phyloP scores from a whole-genome alignment of 805 yeast species.

The Scheffersomyces ergatensis region DNA sequence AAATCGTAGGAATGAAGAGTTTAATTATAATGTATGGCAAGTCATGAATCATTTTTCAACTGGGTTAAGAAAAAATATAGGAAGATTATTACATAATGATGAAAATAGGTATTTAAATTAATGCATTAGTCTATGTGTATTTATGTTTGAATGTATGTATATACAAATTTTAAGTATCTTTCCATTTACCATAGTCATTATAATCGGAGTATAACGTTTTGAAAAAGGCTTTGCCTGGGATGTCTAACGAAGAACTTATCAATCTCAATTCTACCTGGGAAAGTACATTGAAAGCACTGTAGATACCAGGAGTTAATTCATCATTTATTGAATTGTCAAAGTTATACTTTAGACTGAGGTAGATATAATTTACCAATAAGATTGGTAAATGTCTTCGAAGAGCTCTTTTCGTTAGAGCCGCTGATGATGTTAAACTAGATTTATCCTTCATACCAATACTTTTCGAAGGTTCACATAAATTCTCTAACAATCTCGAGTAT shows the following conservation, averaged over 20 bases:
- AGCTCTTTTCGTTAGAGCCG: constrained; percentile 54
- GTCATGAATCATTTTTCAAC: constrained; percentile 18
- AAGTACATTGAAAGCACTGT: constrained; percentile 63
- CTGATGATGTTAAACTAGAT: constrained; percentile 46
- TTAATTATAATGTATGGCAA: constrained; percentile 37
- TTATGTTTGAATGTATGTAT: too few relatives aligned
- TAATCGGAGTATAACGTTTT: constrained; percentile 69
- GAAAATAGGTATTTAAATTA: constrained; percentile 20
- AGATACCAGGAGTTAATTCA: constrained; percentile 54
- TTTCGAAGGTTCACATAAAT: constrained; percentile 70
- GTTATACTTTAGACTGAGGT: constrained; percentile 47
- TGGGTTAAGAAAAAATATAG: constrained; percentile 20
- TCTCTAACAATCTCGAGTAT: constrained; percentile 57
- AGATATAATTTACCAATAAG: constrained; percentile 57
- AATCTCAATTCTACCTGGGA: constrained; percentile 64
- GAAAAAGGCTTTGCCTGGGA: constrained; percentile 66
- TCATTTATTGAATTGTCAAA: constrained; percentile 47
- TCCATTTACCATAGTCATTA: constrained; percentile 80
- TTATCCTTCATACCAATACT: constrained; percentile 24
- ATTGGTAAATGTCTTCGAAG: constrained; percentile 64
- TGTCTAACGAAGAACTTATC: constrained; percentile 64
- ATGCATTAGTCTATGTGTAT: too few relatives aligned
- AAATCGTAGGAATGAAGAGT: constrained; percentile 13
- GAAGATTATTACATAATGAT: constrained; percentile 29
- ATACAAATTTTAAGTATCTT: constrained; percentile 30